A percentile compares a stretch with the other conserved stretches of the same genome.
Conservation (phyloP, 169 alveolate species). For the Plasmodium ovale region DNA sequence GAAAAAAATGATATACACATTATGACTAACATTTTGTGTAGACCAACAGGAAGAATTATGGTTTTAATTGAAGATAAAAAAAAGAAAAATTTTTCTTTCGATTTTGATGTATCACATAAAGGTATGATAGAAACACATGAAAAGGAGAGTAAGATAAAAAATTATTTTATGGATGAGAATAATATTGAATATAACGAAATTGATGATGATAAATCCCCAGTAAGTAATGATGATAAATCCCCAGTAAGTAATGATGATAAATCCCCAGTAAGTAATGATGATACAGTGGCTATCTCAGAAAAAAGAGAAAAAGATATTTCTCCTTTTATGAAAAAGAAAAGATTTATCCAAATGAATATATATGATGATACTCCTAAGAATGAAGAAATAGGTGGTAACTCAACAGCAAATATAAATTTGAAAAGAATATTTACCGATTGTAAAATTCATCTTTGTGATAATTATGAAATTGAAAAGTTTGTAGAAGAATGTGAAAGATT, state of each 20-base stretch:
- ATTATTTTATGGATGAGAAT: not conserved
- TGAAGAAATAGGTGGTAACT: not conserved
- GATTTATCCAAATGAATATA: too few species aligned
- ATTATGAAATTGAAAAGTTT: slow-evolving; percentile 84
- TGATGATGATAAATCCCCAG: not conserved
- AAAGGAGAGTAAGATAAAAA: not conserved
- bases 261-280: not conserved
- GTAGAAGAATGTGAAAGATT: slow-evolving; percentile 88
- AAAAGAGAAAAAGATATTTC: not conserved
- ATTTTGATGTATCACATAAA: slow-evolving; percentile 37
- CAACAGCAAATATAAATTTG: slow-evolving; percentile 36
- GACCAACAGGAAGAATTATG: slow-evolving; percentile 83
- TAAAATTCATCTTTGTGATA: slow-evolving; percentile 84
- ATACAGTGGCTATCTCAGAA: not conserved
- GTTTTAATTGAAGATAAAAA: slow-evolving; percentile 76
- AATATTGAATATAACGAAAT: not conserved
- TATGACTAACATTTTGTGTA: slow-evolving; percentile 82
- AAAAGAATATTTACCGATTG: slow-evolving; percentile 79
- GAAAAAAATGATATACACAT: slow-evolving; percentile 82
- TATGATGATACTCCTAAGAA: not conserved
- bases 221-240: not conserved
- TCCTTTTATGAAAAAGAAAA: not conserved
- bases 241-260: not conserved
- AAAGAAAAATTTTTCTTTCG: slow-evolving; percentile 81
- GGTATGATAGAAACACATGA: not conserved